phyloP scores from a whole-genome alignment of 352 stramenopile species.

The Phytophthora pluvialis region DNA sequence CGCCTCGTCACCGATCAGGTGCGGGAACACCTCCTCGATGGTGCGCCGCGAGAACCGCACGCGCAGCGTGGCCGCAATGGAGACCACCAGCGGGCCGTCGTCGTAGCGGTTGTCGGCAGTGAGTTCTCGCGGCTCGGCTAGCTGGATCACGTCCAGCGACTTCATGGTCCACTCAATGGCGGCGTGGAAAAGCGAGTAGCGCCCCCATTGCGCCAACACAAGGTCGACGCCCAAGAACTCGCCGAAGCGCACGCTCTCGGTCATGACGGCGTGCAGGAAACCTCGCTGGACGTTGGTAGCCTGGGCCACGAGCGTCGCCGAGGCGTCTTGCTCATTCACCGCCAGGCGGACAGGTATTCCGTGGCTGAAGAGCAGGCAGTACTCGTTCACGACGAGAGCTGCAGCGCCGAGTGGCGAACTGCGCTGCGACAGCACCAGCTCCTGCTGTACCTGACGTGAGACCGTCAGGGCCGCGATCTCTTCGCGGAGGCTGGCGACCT shows the following conservation, averaged over 20 bases:
- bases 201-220: slow-evolving; percentile 59
- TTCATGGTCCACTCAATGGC: slow-evolving; percentile 54
- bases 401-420: slow-evolving; percentile 28
- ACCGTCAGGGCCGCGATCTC: slow-evolving; percentile 52
- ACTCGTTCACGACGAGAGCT: slow-evolving; percentile 53
- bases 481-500: slow-evolving; percentile 53
- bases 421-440: slow-evolving; percentile 35
- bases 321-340: slow-evolving; percentile 33
- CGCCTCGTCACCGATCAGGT: slow-evolving; percentile 40
- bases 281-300: slow-evolving; percentile 32
- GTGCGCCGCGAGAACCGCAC: slow-evolving; percentile 56
- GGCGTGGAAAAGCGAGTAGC: slow-evolving; percentile 58
- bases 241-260: slow-evolving; percentile 50
- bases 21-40: slow-evolving; percentile 61
- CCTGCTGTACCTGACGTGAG: slow-evolving; percentile 37
- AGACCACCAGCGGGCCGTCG: slow-evolving; percentile 33
- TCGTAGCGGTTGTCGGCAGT: slow-evolving; percentile 37
- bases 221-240: slow-evolving; percentile 46
- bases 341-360: slow-evolving; percentile 51
- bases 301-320: slow-evolving; percentile 25
- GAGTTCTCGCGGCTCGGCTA: slow-evolving; percentile 15
- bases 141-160: slow-evolving; percentile 44
- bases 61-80: slow-evolving; percentile 36
- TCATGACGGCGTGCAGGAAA: slow-evolving; percentile 51
- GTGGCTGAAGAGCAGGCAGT: slow-evolving; percentile 56